Evolutionary conservation across 2,329 filamentous ascomycete genomes (phyloP).

Genomic region (Trichoderma endophyticum): DNA sequence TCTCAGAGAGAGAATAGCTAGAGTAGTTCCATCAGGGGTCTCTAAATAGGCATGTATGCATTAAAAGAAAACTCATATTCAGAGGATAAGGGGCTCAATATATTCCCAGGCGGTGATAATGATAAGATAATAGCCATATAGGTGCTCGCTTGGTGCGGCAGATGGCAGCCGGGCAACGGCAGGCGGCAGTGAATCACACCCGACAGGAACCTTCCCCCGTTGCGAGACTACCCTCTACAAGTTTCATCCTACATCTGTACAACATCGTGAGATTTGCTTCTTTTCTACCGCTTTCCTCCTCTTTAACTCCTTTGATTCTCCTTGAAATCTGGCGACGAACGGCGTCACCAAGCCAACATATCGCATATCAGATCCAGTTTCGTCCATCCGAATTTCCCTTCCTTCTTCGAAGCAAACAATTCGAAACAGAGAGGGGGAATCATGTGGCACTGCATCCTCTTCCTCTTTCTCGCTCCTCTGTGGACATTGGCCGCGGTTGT

Average conservation of each 20-base stretch:
- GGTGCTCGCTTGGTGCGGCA: neutral
- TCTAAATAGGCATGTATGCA: no score
- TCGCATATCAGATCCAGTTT: neutral
- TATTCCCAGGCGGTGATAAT: neutral
- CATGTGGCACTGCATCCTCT: slow-evolving; percentile 4
- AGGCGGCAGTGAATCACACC: slow-evolving; percentile 1
- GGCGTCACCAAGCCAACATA: neutral
- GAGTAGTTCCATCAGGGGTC: no score
- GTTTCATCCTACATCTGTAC: neutral
- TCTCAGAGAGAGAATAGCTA: no score
- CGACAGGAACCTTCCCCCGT: neutral
- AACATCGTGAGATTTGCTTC: neutral
- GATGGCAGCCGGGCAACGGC: neutral
- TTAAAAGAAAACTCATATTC: no score
- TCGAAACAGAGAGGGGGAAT: neutral
- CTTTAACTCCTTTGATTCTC: neutral
- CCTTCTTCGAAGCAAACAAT: neutral
- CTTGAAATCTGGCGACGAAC: neutral
- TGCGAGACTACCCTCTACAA: no score
- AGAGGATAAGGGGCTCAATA: neutral
- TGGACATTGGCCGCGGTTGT: neutral
- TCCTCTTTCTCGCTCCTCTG: slow-evolving; percentile 1
- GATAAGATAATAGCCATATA: neutral
- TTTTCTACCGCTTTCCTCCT: neutral
- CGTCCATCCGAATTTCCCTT: neutral